Evolutionary conservation across 2,329 filamentous ascomycete species (phyloP).

Genomic region (Dothideomycetes sp.): DNA sequence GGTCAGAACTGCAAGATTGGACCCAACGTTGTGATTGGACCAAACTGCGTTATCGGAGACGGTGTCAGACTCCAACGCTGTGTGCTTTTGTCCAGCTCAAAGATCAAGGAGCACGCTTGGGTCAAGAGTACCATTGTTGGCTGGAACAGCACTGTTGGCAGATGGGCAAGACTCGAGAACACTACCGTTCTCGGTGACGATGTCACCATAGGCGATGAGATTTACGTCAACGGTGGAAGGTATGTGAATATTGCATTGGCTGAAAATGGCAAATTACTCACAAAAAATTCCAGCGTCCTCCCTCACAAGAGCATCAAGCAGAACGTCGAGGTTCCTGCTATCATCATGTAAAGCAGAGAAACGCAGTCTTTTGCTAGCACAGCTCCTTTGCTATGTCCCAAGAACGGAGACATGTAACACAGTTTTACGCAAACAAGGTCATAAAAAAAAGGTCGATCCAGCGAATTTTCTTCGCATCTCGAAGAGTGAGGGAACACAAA

Average conservation of each 20-base stretch:
- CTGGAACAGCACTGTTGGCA: slow-evolving; percentile 93
- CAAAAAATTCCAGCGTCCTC: slow-evolving; percentile 52
- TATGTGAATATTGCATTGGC: neutral
- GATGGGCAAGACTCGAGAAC: slow-evolving; percentile 94
- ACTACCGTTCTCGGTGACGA: slow-evolving; percentile 97
- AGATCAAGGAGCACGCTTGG: slow-evolving; percentile 98
- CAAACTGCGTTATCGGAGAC: slow-evolving; percentile 83
- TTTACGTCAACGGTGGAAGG: slow-evolving; percentile 87
- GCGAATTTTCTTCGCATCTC: too few species aligned
- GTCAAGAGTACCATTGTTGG: slow-evolving; percentile 97
- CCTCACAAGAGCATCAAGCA: slow-evolving; percentile 99
- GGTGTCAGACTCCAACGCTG: slow-evolving; percentile 90
- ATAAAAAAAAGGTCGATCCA: too few species aligned
- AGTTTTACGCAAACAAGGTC: too few species aligned
- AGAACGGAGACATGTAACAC: too few species aligned
- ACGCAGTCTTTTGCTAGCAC: too few species aligned
- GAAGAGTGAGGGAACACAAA: too few species aligned
- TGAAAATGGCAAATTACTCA: neutral
- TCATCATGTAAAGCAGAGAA: slow-evolving; percentile 19
- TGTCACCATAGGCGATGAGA: slow-evolving; percentile 93
- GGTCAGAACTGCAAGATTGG: slow-evolving; percentile 98
- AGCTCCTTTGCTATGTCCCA: too few species aligned
- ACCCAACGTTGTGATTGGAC: slow-evolving; percentile 92
- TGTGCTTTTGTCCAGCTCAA: slow-evolving; percentile 77
- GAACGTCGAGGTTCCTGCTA: slow-evolving; percentile 62